These are phyloP conservation scores for Neurospora intermedia DNA, from an alignment of 495 filamentous ascomycete species.

Conservation along the genomic window DNA sequence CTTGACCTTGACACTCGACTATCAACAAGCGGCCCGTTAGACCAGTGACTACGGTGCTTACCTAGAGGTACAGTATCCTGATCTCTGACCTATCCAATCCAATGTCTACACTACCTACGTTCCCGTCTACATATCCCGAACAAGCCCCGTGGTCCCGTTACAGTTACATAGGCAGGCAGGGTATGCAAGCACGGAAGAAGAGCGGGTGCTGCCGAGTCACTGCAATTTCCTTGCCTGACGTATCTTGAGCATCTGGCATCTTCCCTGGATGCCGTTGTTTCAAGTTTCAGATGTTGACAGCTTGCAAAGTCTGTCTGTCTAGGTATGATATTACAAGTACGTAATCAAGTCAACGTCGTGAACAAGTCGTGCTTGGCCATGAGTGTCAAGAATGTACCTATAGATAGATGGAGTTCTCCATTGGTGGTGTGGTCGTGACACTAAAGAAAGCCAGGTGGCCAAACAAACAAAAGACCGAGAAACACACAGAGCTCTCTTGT, in stretches of 20 bases:
- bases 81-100: neutral
- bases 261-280: neutral
- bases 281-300: neutral
- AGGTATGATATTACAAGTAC: too few species aligned
- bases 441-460: too few species aligned
- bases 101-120: neutral
- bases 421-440: too few species aligned
- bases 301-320: neutral
- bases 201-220: neutral
- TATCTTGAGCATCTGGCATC: neutral
- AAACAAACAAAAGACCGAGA: too few species aligned
- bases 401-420: too few species aligned
- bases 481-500: neutral
- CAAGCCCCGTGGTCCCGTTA: neutral
- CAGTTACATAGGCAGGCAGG: neutral
- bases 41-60: neutral
- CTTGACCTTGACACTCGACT: neutral
- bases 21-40: neutral
- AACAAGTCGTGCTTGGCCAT: too few species aligned
- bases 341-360: too few species aligned
- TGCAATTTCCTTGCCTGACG: neutral
- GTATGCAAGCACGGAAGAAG: neutral
- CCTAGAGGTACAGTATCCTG: too few species aligned
- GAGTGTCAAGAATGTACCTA: too few species aligned
- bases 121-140: neutral